A percentile compares a stretch with the other conserved stretches of the same genome.
Evolutionary conservation across 805 yeast genomes (phyloP).

Genomic region (Cyberlindnera nakhonratchasimensis): DNA sequence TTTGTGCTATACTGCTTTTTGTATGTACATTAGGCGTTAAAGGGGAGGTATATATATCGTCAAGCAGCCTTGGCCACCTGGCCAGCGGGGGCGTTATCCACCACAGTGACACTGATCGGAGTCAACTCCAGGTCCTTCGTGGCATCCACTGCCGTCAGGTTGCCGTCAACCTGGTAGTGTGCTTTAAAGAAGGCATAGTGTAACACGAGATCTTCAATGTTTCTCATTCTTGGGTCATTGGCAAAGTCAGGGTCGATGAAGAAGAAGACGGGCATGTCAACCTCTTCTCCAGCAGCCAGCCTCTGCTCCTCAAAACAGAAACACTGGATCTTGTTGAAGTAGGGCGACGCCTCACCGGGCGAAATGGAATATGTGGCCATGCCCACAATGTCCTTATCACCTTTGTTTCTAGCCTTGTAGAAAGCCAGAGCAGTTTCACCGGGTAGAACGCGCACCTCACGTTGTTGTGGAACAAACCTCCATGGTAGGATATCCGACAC

Average conservation of each 20-base stretch:
- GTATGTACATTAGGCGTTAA: neutral
- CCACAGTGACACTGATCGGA: slow-evolving; percentile 20
- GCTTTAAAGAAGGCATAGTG: slow-evolving; percentile 88
- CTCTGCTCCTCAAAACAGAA: slow-evolving; percentile 97
- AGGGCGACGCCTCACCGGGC: slow-evolving; percentile 95
- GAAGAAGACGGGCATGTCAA: slow-evolving; percentile 98
- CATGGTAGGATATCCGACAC: slow-evolving; percentile 89
- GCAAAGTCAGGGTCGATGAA: slow-evolving; percentile 96
- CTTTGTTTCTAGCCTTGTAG: slow-evolving; percentile 82
- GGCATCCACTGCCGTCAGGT: slow-evolving; percentile 30
- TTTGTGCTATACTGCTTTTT: too few relatives aligned
- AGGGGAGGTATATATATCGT: neutral
- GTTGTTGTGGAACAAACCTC: slow-evolving; percentile 91
- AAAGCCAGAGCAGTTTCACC: slow-evolving; percentile 98
- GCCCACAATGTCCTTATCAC: slow-evolving; percentile 89
- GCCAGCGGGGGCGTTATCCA: slow-evolving; percentile 7
- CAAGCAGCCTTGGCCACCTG: neutral
- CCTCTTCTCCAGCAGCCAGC: slow-evolving; percentile 92
- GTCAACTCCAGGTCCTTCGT: slow-evolving; percentile 25
- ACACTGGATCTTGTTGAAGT: slow-evolving; percentile 95
- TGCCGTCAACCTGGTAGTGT: slow-evolving; percentile 40
- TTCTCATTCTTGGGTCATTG: slow-evolving; percentile 87
- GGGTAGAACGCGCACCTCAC: slow-evolving; percentile 88
- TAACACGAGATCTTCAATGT: slow-evolving; percentile 82
- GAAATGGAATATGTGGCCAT: slow-evolving; percentile 98